Evolutionary conservation across 371 early-diverging fungal species (phyloP).

Genomic region (Catenaria anguillulae): DNA sequence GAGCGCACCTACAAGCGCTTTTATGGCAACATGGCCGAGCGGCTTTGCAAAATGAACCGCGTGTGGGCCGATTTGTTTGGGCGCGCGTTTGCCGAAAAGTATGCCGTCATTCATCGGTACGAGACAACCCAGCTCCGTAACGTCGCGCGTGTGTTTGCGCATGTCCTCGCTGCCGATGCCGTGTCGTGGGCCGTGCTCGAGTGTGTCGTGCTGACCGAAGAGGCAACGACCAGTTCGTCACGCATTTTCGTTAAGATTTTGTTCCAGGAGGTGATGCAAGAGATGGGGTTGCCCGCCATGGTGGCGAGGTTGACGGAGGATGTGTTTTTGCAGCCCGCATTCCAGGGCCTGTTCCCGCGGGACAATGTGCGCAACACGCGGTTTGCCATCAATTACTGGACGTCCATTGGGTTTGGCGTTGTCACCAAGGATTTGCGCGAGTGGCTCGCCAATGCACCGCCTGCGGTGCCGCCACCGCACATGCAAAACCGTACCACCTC

Average conservation of each 20-base stretch:
- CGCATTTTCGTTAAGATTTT: constrained; percentile 92
- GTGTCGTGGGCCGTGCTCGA: constrained; percentile 72
- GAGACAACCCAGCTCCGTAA: constrained; percentile 90
- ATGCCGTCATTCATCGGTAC: constrained; percentile 77
- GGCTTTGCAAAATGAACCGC: constrained; percentile 73
- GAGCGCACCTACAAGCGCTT: constrained; percentile 87
- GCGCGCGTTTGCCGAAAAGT: constrained; percentile 63
- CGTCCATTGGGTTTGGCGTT: constrained; percentile 81
- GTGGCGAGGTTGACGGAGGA: constrained; percentile 59
- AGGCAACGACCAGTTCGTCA: constrained; percentile 84
- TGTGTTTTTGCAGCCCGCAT: constrained; percentile 37
- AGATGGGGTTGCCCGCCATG: constrained; percentile 63
- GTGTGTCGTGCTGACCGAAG: constrained; percentile 69
- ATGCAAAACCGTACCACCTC: background rate
- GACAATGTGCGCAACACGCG: constrained; percentile 75
- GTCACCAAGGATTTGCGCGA: constrained; percentile 88
- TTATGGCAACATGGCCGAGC: constrained; percentile 85
- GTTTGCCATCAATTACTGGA: constrained; percentile 96
- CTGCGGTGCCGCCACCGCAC: constrained; percentile 9
- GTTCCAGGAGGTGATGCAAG: constrained; percentile 77
- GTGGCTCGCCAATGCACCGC: constrained; percentile 32
- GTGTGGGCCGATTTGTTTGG: constrained; percentile 66
- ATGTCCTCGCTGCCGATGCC: constrained; percentile 72
- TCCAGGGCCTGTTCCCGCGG: constrained; percentile 74
- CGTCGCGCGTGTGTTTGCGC: constrained; percentile 80